phyloP scores from a whole-genome alignment of 805 yeast species.

The Candida peoriensis region DNA sequence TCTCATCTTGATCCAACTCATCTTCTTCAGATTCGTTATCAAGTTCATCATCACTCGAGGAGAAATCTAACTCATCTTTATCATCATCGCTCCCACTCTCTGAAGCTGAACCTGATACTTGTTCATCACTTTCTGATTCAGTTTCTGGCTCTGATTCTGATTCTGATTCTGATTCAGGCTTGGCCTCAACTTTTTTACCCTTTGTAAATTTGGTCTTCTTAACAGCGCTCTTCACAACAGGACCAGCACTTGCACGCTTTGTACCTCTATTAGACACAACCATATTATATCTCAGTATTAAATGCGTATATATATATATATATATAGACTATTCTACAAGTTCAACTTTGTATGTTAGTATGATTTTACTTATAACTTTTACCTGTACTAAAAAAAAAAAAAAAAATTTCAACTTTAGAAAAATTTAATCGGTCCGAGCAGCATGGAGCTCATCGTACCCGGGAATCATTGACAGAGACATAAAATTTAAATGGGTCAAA shows the following conservation, averaged over 20 bases:
- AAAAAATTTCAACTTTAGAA: constrained; percentile 3
- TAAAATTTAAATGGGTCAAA: too few species aligned
- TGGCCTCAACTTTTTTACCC: constrained; percentile 8
- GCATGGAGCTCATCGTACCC: constrained; percentile 8
- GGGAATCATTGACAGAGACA: background rate
- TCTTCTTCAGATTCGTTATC: constrained; percentile 27
- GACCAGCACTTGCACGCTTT: constrained; percentile 21
- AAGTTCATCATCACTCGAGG: constrained; percentile 26
- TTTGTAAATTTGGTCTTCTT: constrained; percentile 18
- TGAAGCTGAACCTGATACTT: constrained; percentile 6
- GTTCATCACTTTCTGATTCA: constrained; percentile 10
- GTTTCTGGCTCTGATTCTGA: constrained; percentile 17
- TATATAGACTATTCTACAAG: too few species aligned
- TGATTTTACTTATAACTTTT: too few species aligned
- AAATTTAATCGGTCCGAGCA: constrained; percentile 5
- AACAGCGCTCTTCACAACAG: constrained; percentile 4
- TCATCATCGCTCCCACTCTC: constrained; percentile 21
- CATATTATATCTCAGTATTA: constrained; percentile 9
- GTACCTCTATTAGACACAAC: constrained; percentile 16
- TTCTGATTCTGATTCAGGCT: constrained; percentile 29
- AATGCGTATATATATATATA: background rate
- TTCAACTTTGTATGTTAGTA: too few species aligned
- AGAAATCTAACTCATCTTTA: constrained; percentile 16
- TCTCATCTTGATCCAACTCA: constrained; percentile 25
- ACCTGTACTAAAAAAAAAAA: background rate